These are phyloP conservation scores for Plenodomus biglobosus DNA, from an alignment of 2,329 filamentous ascomycete genomes.

Conservation along the genomic window DNA sequence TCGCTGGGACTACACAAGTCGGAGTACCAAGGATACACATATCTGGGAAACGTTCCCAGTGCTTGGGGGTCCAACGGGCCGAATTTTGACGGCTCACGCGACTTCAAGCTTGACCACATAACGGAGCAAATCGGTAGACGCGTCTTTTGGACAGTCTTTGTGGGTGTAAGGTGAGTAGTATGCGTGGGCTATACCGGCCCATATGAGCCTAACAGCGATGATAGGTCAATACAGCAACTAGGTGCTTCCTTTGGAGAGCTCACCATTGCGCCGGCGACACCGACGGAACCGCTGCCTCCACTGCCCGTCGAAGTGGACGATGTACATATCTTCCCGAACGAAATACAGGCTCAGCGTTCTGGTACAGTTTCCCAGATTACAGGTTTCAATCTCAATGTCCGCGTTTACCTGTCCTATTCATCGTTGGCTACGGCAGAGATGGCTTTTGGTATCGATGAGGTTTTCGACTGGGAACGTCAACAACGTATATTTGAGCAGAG, in stretches of 20 bases:
- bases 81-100: conserved; percentile 40
- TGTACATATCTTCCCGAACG: conserved; percentile 71
- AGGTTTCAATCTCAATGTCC: conserved; percentile 78
- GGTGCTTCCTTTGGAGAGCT: conserved; percentile 71
- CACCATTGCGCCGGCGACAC: conserved; percentile 74
- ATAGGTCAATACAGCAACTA: conserved; percentile 74
- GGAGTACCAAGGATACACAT: conserved; percentile 48
- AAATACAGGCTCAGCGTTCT: conserved; percentile 69
- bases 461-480: conserved; percentile 78
- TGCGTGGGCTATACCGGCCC: conserved; percentile 68
- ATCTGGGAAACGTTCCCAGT: conserved; percentile 40
- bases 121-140: conserved; percentile 58
- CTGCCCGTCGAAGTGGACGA: conserved; percentile 83
- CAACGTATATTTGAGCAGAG: conserved; percentile 71
- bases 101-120: conserved; percentile 47
- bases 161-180: conserved; percentile 63
- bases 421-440: conserved; percentile 77
- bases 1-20: conserved; percentile 66
- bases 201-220: conserved; percentile 46
- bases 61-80: conserved; percentile 41
- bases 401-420: conserved; percentile 79
- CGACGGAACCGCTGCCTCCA: conserved; percentile 74
- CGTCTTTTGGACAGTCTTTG: conserved; percentile 80
- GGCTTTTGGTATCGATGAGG: conserved; percentile 74
- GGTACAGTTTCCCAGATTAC: conserved; percentile 69